Percentiles rank a stretch among this genome's conserved stretches.
Evolutionary conservation across 768 basidiomycete genomes (phyloP).

Genomic region (Trametes sanguinea): DNA sequence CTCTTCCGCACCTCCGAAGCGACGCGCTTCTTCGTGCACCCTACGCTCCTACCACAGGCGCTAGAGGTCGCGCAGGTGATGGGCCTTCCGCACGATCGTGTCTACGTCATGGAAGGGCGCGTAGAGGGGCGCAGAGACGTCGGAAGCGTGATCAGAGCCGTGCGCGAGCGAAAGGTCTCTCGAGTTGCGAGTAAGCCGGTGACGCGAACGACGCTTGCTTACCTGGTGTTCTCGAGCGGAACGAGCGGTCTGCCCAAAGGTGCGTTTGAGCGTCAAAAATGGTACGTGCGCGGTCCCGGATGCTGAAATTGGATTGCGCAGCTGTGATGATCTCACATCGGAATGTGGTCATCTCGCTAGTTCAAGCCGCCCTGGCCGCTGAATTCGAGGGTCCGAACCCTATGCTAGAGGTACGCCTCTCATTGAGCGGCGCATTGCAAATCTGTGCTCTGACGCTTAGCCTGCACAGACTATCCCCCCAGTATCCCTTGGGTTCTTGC

Average conservation of each 20-base stretch:
- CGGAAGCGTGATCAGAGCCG: slow-evolving; percentile 44
- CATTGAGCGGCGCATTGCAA: not conserved
- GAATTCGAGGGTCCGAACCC: slow-evolving; percentile 1
- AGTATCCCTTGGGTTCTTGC: slow-evolving; percentile 57
- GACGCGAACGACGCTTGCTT: slow-evolving; percentile 57
- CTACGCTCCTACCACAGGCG: slow-evolving; percentile 45
- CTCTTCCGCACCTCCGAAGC: slow-evolving; percentile 48
- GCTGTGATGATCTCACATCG: slow-evolving; percentile 34
- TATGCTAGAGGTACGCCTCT: not conserved
- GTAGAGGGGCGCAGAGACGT: slow-evolving; percentile 46
- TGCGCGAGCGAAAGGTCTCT: slow-evolving; percentile 40
- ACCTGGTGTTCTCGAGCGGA: slow-evolving; percentile 76
- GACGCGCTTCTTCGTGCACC: slow-evolving; percentile 57
- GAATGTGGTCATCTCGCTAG: slow-evolving; percentile 23
- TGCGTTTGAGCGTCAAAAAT: slow-evolving; percentile 24
- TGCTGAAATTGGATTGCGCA: slow-evolving; percentile 4
- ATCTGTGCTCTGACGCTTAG: not conserved
- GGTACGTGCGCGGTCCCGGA: not conserved
- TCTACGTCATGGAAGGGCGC: slow-evolving; percentile 52
- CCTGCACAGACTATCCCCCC: slow-evolving; percentile 33
- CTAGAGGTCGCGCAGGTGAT: slow-evolving; percentile 38
- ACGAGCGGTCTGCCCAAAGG: slow-evolving; percentile 80
- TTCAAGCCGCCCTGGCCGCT: slow-evolving; percentile 13
- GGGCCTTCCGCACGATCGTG: slow-evolving; percentile 40
- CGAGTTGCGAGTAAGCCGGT: slow-evolving; percentile 47